Base-by-base conservation (phyloP, 148 eudicot species). In the Fagopyrum homotropicum region DNA sequence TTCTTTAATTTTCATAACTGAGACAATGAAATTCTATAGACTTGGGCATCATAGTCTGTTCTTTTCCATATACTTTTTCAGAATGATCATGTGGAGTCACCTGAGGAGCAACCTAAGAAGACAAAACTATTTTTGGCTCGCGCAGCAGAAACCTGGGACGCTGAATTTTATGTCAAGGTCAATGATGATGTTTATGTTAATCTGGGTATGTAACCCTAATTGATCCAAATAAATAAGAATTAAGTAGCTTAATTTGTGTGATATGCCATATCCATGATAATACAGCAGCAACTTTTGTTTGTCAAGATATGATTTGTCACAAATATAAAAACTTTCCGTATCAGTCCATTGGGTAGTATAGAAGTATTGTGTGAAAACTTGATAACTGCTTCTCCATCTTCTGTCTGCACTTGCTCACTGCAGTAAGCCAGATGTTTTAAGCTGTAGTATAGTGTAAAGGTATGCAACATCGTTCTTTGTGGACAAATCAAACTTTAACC, bases 141-240 rank as follows among this genome's bases (percentile, higher is more conserved):
- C 81, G 98, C 97, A 29, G 85, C 91, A 73, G 91, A 87, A 78
- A 84, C 75, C 26, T 89, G 93, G 94, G 87, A 86, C 69, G 97
- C 98, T 56, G 91, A 89, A 54, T 91, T 82, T 75, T 93, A 83
- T 72, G 89, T 88, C 75, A 93, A 93, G 85, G 91, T 91, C 83
- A 91, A 89, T 74, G 94, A 91, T 73, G 88, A 93, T 83, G 85
- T 93, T 74, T 86, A 83, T 81, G 89, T 93, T 75, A 87, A 93
- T 80, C 78, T 88, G 79, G 98, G 98, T 93, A 74, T 64, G 74
- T 80, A 61, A 17, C 45, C 40, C 49, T 10, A 76, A 43, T 77
- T 78, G 77, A 64, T 75, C 22, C 45, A 11, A 48, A 45, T 60
- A 4, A 15, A 73, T 40, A 40, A 14, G 59, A 51, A 30, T 35